Percentiles rank a stretch among this genome's conserved stretches.
phyloP scores from a whole-genome alignment of 768 basidiomycete genomes.

The Leucocoprinus birnbaumii region DNA sequence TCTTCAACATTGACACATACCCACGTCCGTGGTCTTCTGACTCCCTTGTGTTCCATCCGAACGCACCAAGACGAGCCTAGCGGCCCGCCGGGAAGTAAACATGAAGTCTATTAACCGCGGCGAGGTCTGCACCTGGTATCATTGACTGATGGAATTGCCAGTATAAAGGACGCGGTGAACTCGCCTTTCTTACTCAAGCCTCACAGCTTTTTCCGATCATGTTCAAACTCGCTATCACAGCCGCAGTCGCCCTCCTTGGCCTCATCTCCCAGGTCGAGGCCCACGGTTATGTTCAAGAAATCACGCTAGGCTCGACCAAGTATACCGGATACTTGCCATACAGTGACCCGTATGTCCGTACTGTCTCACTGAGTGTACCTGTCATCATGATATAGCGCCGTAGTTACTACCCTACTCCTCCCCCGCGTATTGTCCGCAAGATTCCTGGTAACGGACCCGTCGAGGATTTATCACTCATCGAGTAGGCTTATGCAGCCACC shows the following conservation, averaged over 20 bases:
- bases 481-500: constrained; percentile 15
- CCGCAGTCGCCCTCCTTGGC: constrained; percentile 1
- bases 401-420: constrained; percentile 27
- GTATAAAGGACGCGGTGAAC: not conserved
- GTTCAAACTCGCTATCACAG: constrained; percentile 6
- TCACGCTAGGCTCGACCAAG: constrained; percentile 28
- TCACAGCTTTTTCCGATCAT: not conserved
- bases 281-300: constrained; percentile 37
- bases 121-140: too few relatives aligned
- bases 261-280: constrained; percentile 18
- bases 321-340: constrained; percentile 37
- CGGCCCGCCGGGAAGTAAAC: constrained; percentile 1
- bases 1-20: not conserved
- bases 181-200: not conserved
- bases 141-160: too few relatives aligned
- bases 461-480: constrained; percentile 33
- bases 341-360: constrained; percentile 26
- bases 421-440: constrained; percentile 33
- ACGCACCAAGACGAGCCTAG: not conserved
- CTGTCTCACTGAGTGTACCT: not conserved
- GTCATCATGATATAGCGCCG: not conserved
- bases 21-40: not conserved
- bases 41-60: not conserved
- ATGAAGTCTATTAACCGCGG: too few relatives aligned
- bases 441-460: constrained; percentile 37